phyloP scores from a whole-genome alignment of 2,329 filamentous ascomycete genomes.

The Paecilomyces variotii region DNA sequence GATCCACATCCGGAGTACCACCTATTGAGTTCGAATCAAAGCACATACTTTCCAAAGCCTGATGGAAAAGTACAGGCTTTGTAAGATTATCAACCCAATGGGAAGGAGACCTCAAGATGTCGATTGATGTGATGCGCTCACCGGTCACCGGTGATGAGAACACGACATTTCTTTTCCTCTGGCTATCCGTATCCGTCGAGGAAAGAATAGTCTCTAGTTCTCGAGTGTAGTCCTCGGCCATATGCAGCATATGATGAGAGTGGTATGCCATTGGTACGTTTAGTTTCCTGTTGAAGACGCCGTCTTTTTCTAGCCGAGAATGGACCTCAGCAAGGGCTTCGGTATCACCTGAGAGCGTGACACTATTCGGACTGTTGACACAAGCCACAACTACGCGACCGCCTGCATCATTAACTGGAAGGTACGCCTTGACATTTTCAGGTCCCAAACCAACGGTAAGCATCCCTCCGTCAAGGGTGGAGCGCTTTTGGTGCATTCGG shows the following conservation, averaged over 20 bases:
- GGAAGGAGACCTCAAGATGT: conserved; percentile 1
- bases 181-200: background rate
- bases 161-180: background rate
- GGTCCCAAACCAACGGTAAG: conserved; percentile 4
- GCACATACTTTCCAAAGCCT: conserved; percentile 11
- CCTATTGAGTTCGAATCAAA: background rate
- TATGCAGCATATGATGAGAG: conserved; percentile 6
- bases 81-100: conserved; percentile 14
- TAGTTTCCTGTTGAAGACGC: conserved; percentile 1
- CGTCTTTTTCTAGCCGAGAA: background rate
- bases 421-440: conserved; percentile 1
- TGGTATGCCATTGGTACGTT: conserved; percentile 7
- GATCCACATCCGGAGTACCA: conserved; percentile 5
- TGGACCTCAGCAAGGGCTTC: background rate
- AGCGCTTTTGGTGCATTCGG: background rate
- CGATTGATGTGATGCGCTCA: background rate
- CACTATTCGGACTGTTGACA: conserved; percentile 2
- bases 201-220: background rate
- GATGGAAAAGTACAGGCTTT: conserved; percentile 13
- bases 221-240: background rate
- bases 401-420: background rate
- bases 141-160: background rate
- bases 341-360: conserved; percentile 3
- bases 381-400: conserved; percentile 6
- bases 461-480: background rate